Conservation (phyloP, 148 eudicot species). For the Rhododendron ferrugineum region DNA sequence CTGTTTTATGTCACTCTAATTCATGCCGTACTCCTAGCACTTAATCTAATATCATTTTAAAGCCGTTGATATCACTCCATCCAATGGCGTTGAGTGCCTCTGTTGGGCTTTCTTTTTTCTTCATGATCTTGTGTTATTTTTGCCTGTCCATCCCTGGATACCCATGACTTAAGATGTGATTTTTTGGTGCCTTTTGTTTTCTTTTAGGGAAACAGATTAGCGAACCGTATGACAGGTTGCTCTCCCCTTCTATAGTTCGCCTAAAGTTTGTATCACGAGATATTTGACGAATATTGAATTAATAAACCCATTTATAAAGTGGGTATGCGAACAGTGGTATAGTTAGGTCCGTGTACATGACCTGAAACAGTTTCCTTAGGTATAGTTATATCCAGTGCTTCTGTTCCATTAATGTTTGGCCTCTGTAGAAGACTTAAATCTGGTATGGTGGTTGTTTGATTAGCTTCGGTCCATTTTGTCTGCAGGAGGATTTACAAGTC, state of each 20-base stretch:
- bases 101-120: neutral
- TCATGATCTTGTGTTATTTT: neutral
- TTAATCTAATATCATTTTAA: neutral
- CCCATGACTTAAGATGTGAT: neutral
- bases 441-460: neutral
- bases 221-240: constrained; percentile 6
- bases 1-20: neutral
- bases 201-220: neutral
- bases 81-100: neutral
- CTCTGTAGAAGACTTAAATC: neutral
- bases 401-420: neutral
- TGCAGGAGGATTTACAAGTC: constrained; percentile 73
- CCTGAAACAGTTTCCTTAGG: neutral
- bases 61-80: neutral
- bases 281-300: neutral
- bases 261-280: neutral
- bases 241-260: neutral
- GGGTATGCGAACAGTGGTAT: neutral
- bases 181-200: neutral
- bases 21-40: neutral
- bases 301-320: neutral
- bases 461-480: constrained; percentile 5
- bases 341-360: neutral
- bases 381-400: neutral
- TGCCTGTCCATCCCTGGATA: neutral